phyloP scores from a whole-genome alignment of 2,329 filamentous ascomycete genomes.

The Lasiodiplodia gonubiensis region DNA sequence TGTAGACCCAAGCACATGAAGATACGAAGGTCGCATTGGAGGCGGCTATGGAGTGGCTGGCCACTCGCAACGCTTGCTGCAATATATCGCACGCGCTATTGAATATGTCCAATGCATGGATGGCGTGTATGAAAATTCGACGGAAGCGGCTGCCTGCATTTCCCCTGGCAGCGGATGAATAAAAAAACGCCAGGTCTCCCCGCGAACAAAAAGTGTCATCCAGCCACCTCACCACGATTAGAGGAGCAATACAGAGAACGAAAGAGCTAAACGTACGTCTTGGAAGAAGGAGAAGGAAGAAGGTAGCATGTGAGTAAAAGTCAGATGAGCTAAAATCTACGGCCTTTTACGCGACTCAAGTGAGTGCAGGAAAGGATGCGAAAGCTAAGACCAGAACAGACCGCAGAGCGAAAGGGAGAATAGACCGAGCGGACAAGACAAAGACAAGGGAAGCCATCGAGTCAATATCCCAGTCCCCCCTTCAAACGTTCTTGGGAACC shows the following conservation, averaged over 20 bases:
- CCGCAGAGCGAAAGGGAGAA: background rate
- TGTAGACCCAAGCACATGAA: background rate
- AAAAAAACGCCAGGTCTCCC: background rate
- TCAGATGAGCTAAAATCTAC: background rate
- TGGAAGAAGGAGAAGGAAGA: background rate
- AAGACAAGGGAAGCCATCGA: background rate
- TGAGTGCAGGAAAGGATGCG: no score
- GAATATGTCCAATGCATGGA: background rate
- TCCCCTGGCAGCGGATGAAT: background rate
- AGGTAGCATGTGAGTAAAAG: background rate
- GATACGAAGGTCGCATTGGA: background rate
- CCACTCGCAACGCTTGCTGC: background rate
- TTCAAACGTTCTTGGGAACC: background rate
- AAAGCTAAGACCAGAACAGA: background rate
- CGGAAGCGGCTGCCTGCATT: background rate
- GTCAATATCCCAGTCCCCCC: background rate
- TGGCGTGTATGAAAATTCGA: background rate
- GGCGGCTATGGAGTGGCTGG: background rate
- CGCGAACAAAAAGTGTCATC: background rate
- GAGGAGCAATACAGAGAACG: background rate
- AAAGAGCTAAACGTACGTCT: background rate
- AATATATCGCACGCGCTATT: background rate
- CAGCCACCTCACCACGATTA: background rate
- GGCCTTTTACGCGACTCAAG: background rate
- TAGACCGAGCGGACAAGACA: background rate